Evolutionary conservation across 2,329 filamentous ascomycete species (phyloP).

Genomic region (Neodidymelliopsis sp.): DNA sequence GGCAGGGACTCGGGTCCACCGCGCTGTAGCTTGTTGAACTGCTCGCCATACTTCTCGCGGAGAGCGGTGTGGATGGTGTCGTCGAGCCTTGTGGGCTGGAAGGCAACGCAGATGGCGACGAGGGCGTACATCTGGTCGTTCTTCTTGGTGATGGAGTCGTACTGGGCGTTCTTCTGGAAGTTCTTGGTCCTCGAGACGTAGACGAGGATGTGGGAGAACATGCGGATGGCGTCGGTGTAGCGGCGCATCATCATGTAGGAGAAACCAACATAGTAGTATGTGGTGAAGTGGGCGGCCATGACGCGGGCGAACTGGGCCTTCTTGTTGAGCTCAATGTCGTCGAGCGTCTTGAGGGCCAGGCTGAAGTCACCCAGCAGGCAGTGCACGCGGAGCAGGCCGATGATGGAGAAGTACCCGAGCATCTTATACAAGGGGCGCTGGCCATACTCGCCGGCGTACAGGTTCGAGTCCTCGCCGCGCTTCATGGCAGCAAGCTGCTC

Average conservation of each 20-base stretch:
- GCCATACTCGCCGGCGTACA: conserved; percentile 94
- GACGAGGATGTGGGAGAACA: conserved; percentile 99
- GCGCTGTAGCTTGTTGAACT: conserved; percentile 94
- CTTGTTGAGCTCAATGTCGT: conserved; percentile 99
- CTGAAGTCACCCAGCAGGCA: conserved; percentile 97
- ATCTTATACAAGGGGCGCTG: conserved; percentile 94
- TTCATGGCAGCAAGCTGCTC: conserved; percentile 96
- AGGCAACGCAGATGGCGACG: conserved; percentile 97
- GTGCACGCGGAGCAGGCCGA: conserved; percentile 94
- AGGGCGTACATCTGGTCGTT: conserved; percentile 99
- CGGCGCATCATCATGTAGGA: conserved; percentile 99
- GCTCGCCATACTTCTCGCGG: conserved; percentile 98
- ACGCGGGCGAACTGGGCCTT: conserved; percentile 99
- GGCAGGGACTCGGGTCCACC: conserved; percentile 94
- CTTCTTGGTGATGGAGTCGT: conserved; percentile 99
- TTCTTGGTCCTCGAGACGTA: conserved; percentile 99
- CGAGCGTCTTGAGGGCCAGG: conserved; percentile 96
- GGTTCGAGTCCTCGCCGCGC: conserved; percentile 86
- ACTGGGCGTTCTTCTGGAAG: conserved; percentile 99
- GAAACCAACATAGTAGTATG: conserved; percentile 99
- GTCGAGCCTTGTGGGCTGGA: conserved; percentile 95
- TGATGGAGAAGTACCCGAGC: conserved; percentile 99
- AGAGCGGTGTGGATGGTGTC: conserved; percentile 99
- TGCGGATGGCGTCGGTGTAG: conserved; percentile 98
- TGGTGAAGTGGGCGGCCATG: conserved; percentile 99